Conservation (phyloP, 1,284 basidiomycete species). For the Papiliotrema laurentii region DNA sequence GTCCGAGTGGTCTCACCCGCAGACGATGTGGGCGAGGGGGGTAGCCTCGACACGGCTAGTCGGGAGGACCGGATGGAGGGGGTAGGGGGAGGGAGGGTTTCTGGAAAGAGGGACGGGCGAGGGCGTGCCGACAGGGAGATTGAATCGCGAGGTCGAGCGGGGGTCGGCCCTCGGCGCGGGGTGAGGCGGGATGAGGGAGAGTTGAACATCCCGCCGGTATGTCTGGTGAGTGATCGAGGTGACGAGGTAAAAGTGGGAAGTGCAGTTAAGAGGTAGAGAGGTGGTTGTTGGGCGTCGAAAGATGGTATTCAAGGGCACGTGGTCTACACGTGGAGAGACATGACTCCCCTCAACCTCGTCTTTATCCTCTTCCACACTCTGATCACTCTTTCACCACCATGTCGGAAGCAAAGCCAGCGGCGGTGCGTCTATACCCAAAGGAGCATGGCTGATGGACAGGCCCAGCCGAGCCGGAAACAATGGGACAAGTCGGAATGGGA, state of each 20-base stretch:
- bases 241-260: not conserved
- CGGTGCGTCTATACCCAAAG: too few species aligned
- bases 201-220: conserved; percentile 30
- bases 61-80: conserved; percentile 15
- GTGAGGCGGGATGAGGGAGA: conserved; percentile 34
- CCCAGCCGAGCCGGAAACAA: conserved; percentile 23
- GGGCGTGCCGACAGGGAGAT: conserved; percentile 13
- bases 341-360: not conserved
- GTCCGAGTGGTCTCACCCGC: conserved; percentile 26
- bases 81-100: conserved; percentile 10
- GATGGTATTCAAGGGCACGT: not conserved
- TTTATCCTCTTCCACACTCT: not conserved
- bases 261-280: not conserved
- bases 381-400: not conserved
- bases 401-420: conserved; percentile 1
- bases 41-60: conserved; percentile 7
- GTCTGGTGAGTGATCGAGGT: not conserved
- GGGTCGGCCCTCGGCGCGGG: conserved; percentile 17
- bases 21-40: conserved; percentile 21
- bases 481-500: conserved; percentile 49
- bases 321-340: not conserved
- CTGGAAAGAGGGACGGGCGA: conserved; percentile 20
- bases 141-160: conserved; percentile 8
- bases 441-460: conserved; percentile 8
- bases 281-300: too few species aligned